Base-by-base conservation (phyloP, 352 stramenopile species). In the Phytophthora rubi region DNA sequence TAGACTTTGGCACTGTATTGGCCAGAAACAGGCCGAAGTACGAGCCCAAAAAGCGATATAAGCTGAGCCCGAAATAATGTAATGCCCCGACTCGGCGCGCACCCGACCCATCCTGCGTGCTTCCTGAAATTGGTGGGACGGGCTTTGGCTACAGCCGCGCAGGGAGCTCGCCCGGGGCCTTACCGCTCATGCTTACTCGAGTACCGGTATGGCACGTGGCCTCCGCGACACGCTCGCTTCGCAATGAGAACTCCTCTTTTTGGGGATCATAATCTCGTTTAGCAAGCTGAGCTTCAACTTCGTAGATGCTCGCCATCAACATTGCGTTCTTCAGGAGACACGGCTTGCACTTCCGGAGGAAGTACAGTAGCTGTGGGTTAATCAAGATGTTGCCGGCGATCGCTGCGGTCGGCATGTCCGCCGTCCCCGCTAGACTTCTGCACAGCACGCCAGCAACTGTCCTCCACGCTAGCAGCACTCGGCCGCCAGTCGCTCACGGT, bases 21-120 rank as follows among this genome's bases (percentile, higher is more conserved):
- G 5, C 4, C 55, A 70, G 16, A 62, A 28, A 44, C 60, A 33
- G 49, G 53, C 47, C 37, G 21, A 30, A 47, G 30, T 32, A 30
- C 30, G 45, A 67, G 37, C 56, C 56, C 67, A 53, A 66, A 75
- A 62, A 55, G 30, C 70, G 42, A 65, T 26, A 55, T 71, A 42
- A 26, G 42, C 28, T 6, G 44, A 23, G 59, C 68, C 68, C 55
- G 51, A 73, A 75, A 71, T 75, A 75, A 70, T 61, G 18, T 28
- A 18, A 21, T 53, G n/a, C 9, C 48, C 64, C 21, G 49, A 21
- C 51, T 21, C 21, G 65, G 55, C 49, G 42, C 33, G 33, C 33
- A 13, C 10, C 35, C 55, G 15, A 15, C 48, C 61, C 39, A 62
- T 62, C 39, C 47, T 53, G 45, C 21, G 9, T 30, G 45, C 18